Evolutionary conservation across 306 rosid species (phyloP).

Genomic region (Cyclanthera cordifolia): DNA sequence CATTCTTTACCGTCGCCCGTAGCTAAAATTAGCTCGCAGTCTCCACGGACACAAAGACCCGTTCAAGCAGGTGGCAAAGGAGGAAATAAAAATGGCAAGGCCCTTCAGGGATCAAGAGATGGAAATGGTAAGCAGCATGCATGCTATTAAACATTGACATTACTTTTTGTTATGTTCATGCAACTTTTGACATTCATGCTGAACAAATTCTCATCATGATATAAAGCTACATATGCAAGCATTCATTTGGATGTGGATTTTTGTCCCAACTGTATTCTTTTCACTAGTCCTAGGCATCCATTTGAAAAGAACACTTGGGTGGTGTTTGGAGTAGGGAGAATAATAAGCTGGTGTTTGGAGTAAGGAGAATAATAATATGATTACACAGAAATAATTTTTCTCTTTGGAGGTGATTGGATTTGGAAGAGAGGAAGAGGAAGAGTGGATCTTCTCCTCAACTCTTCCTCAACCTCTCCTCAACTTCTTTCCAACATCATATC

Average conservation of each 20-base stretch:
- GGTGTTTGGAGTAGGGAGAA: no score
- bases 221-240: background rate
- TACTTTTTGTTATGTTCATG: background rate
- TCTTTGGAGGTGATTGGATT: no score
- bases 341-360: no score
- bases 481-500: no score
- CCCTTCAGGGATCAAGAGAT: slow-evolving; percentile 42
- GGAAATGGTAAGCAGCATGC: slow-evolving; percentile 53
- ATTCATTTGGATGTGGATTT: no score
- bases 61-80: slow-evolving; percentile 66
- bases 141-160: background rate
- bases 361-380: no score
- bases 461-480: no score
- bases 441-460: no score
- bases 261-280: background rate
- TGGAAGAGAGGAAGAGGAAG: no score
- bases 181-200: background rate
- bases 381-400: no score
- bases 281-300: background rate
- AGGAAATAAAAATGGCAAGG: slow-evolving; percentile 40
- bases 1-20: slow-evolving; percentile 72
- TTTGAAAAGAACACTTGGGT: background rate
- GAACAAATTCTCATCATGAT: slow-evolving; percentile 1
- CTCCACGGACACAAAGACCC: slow-evolving; percentile 78
- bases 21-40: slow-evolving; percentile 76